Percentiles rank a stretch among this genome's conserved stretches.
Evolutionary conservation across 2,329 filamentous ascomycete species (phyloP).

Genomic region (Paracamarosporium sp.): DNA sequence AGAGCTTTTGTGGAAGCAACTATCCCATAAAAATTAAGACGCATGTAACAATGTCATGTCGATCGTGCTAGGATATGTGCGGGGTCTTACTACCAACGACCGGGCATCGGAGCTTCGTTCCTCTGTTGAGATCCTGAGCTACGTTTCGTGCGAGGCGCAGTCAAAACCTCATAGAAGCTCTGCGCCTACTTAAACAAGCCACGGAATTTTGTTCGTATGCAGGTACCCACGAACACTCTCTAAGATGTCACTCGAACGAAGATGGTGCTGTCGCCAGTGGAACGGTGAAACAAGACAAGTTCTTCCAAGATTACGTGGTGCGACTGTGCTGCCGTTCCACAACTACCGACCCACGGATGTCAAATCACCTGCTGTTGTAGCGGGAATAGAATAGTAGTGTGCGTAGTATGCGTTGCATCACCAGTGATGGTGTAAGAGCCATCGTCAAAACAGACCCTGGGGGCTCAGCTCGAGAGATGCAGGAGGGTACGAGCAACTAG

Average conservation of each 20-base stretch:
- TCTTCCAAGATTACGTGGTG: neutral
- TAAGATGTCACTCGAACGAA: neutral
- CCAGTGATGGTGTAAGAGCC: neutral
- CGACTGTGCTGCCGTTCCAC: neutral
- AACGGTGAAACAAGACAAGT: neutral
- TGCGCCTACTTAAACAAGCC: neutral
- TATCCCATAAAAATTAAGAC: neutral
- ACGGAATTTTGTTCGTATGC: neutral
- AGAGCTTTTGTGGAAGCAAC: neutral
- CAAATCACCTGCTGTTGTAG: neutral
- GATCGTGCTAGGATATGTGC: neutral
- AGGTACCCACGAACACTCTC: neutral
- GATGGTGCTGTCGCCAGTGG: neutral
- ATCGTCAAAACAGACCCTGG: neutral
- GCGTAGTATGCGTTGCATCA: neutral
- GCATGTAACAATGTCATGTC: neutral
- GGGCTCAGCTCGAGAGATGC: neutral
- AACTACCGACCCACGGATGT: neutral
- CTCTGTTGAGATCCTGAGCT: neutral
- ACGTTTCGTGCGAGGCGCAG: neutral
- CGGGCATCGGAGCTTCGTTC: neutral
- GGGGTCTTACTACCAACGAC: too few relatives aligned
- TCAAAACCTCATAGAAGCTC: neutral
- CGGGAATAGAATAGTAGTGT: neutral
- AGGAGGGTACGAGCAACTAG: neutral